These are phyloP conservation scores for Fusarium hostae DNA, from an alignment of 2,329 filamentous ascomycete species.

Conservation along the genomic window DNA sequence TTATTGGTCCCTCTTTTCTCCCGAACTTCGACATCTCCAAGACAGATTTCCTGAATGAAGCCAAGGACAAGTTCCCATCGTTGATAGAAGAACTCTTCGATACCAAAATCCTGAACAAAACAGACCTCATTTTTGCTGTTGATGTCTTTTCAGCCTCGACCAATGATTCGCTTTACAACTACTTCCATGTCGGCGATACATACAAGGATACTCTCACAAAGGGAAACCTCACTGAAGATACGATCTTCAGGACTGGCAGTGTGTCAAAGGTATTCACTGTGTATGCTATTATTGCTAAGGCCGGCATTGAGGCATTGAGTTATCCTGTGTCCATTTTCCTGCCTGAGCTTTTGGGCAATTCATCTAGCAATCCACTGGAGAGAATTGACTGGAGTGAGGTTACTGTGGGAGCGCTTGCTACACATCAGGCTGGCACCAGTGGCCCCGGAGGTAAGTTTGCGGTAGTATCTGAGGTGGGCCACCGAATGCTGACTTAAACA, in stretches of 20 bases:
- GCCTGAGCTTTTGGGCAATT: slow-evolving; percentile 31
- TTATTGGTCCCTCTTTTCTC: slow-evolving; percentile 38
- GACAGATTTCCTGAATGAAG: slow-evolving; percentile 4
- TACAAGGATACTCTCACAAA: slow-evolving; percentile 28
- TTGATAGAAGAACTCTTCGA: slow-evolving; percentile 24
- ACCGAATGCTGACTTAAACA: background rate
- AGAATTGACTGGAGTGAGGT: slow-evolving; percentile 32
- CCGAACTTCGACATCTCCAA: slow-evolving; percentile 35
- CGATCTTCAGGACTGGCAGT: slow-evolving; percentile 24
- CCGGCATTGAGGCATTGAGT: slow-evolving; percentile 26
- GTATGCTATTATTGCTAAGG: slow-evolving; percentile 31
- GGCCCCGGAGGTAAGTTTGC: background rate
- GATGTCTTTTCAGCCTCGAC: slow-evolving; percentile 44
- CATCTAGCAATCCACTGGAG: background rate
- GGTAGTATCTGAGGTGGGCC: fast-evolving
- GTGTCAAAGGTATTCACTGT: slow-evolving; percentile 32
- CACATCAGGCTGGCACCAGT: slow-evolving; percentile 36
- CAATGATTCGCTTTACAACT: slow-evolving; percentile 40
- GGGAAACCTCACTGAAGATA: slow-evolving; percentile 27
- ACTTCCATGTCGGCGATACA: slow-evolving; percentile 33
- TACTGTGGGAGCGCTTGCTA: slow-evolving; percentile 30
- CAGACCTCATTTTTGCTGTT: slow-evolving; percentile 33
- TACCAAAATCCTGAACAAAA: slow-evolving; percentile 10
- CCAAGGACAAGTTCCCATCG: slow-evolving; percentile 20
- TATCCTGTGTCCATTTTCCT: slow-evolving; percentile 33